phyloP scores from a whole-genome alignment of 2,329 filamentous ascomycete species.

The Trichoderma sp. region DNA sequence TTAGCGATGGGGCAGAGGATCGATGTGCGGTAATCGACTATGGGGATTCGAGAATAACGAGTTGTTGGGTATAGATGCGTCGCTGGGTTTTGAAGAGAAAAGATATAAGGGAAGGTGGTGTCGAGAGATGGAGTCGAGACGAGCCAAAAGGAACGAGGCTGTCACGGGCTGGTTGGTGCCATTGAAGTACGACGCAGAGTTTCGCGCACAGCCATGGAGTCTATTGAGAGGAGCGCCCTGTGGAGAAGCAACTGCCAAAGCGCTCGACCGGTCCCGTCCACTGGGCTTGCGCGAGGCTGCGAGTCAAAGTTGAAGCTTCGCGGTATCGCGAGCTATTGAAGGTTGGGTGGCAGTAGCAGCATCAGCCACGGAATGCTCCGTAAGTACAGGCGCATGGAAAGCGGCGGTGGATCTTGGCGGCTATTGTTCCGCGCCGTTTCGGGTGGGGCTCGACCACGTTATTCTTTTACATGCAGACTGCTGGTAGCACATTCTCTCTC shows the following conservation, averaged over 20 bases:
- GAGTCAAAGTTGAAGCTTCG: not conserved
- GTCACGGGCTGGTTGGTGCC: conserved; percentile 9
- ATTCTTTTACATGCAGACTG: not conserved
- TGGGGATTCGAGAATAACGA: not conserved
- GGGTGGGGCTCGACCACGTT: not conserved
- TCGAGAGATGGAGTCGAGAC: not conserved
- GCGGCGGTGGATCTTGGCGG: conserved; percentile 4
- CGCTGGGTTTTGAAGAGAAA: not conserved
- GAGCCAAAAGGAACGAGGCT: conserved; percentile 26
- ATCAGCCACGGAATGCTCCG: not conserved
- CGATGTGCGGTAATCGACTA: not conserved
- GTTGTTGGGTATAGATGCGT: not conserved
- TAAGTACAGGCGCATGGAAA: not conserved
- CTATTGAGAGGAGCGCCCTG: not conserved
- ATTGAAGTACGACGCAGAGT: not conserved
- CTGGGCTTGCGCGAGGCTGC: not conserved
- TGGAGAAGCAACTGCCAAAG: not conserved
- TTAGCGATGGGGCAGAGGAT: not conserved
- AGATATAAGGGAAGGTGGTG: not conserved
- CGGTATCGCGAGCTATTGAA: not conserved
- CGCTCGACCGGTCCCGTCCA: not conserved
- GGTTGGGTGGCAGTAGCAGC: too few species aligned
- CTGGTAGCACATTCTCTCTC: not conserved
- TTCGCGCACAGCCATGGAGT: conserved; percentile 13
- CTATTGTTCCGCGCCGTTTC: not conserved